phyloP scores from a whole-genome alignment of 2,329 filamentous ascomycete genomes.

The Cephalotrichum gorgonifer region DNA sequence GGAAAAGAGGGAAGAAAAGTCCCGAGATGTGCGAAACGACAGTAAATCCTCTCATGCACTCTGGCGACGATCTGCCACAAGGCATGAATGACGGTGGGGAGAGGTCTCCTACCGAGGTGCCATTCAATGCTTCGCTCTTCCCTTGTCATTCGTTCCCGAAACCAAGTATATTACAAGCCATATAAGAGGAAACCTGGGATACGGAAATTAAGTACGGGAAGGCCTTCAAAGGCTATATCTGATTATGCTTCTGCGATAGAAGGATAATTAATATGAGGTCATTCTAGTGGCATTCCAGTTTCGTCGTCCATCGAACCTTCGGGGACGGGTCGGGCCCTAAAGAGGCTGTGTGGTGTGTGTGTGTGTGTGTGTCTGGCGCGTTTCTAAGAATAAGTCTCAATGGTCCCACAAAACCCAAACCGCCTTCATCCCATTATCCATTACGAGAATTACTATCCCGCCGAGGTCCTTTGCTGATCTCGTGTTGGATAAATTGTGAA shows the following conservation, averaged over 20 bases:
- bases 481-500: conserved; percentile 4
- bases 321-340: background rate
- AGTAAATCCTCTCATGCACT: conserved; percentile 2
- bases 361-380: no score
- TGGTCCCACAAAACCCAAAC: background rate
- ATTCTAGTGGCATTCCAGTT: background rate
- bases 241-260: background rate
- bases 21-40: conserved; percentile 6
- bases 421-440: no score
- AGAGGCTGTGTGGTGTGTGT: background rate
- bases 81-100: conserved; percentile 3
- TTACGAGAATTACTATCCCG: no score
- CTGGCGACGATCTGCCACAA: conserved; percentile 1
- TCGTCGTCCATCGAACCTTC: background rate
- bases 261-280: background rate
- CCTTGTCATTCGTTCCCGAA: no score
- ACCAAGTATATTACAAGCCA: background rate
- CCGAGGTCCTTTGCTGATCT: background rate
- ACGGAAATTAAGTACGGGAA: conserved; percentile 3
- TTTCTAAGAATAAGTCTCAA: conserved; percentile 3
- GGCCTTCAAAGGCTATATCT: background rate
- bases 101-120: no score
- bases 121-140: no score
- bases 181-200: conserved; percentile 2
- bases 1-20: conserved; percentile 1